Conservation (phyloP, 371 early-diverging fungal genomes). For the Lichtheimia hyalospora region DNA sequence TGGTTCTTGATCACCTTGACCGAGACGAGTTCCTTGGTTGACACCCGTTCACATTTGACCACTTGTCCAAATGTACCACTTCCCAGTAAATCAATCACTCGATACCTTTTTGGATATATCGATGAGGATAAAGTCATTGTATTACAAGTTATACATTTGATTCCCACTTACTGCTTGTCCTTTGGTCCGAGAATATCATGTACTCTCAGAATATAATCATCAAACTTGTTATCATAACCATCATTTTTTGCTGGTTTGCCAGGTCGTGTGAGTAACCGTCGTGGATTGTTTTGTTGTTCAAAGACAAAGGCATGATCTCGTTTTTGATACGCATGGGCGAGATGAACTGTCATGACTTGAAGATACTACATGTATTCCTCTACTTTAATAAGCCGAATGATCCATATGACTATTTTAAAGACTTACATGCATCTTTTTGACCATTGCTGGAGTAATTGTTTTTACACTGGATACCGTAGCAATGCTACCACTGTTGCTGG, state of each 20-base stretch:
- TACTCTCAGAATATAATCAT: conserved; percentile 93
- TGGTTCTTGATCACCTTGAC: conserved; percentile 97
- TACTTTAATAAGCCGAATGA: not conserved
- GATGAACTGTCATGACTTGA: conserved; percentile 7
- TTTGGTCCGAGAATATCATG: conserved; percentile 88
- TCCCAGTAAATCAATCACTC: conserved; percentile 90
- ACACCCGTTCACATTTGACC: conserved; percentile 86
- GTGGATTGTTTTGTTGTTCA: conserved; percentile 2
- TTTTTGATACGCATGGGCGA: conserved; percentile 8
- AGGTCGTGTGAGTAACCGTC: conserved; percentile 29
- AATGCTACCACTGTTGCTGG: conserved; percentile 7
- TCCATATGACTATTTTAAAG: not conserved
- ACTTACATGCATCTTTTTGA: not conserved
- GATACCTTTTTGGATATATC: conserved; percentile 52
- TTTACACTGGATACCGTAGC: not conserved
- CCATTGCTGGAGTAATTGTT: not conserved
- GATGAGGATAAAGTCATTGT: not conserved
- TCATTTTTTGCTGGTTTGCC: conserved; percentile 86
- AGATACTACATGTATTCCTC: not conserved
- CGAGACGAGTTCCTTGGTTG: conserved; percentile 85
- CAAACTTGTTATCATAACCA: conserved; percentile 91
- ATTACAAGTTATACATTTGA: not conserved
- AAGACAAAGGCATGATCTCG: conserved; percentile 15
- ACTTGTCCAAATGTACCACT: conserved; percentile 99
- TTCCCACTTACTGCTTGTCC: conserved; percentile 68